phyloP scores from a whole-genome alignment of 169 alveolate genomes.

The Plasmodium yoelii region DNA sequence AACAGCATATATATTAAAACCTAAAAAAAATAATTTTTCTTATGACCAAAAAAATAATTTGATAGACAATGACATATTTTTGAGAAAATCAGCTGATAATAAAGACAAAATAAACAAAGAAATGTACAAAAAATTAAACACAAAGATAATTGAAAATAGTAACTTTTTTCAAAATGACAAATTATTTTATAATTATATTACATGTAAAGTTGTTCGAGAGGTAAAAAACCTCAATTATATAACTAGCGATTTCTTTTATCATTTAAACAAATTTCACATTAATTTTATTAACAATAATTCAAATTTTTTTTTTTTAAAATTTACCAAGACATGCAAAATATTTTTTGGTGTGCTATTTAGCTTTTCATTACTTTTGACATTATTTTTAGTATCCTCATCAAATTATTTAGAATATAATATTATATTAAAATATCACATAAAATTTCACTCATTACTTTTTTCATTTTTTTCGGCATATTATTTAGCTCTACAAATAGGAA shows the following conservation, averaged over 20 bases:
- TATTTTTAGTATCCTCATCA: conserved; percentile 50
- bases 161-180: conserved; percentile 34
- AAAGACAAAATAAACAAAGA: background rate
- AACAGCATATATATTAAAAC: background rate
- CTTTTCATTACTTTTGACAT: conserved; percentile 37
- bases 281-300: conserved; percentile 26
- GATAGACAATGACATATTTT: background rate
- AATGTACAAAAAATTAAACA: background rate
- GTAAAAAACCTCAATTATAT: conserved; percentile 12
- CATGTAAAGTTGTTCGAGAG: conserved; percentile 3
- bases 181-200: conserved; percentile 35
- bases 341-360: conserved; percentile 59
- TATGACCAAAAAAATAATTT: background rate
- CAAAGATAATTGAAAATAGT: background rate
- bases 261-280: conserved; percentile 43
- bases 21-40: background rate
- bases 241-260: conserved; percentile 54
- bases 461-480: conserved; percentile 62
- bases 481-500: conserved; percentile 55
- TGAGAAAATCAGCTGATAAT: background rate
- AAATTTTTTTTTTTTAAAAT: conserved; percentile 16
- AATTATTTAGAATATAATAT: conserved; percentile 62
- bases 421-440: conserved; percentile 59
- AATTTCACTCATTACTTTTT: conserved; percentile 55
- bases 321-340: conserved; percentile 67